Evolutionary conservation across 139 green algal genomes (phyloP).

Genomic region (Medakamo hakoo): DNA sequence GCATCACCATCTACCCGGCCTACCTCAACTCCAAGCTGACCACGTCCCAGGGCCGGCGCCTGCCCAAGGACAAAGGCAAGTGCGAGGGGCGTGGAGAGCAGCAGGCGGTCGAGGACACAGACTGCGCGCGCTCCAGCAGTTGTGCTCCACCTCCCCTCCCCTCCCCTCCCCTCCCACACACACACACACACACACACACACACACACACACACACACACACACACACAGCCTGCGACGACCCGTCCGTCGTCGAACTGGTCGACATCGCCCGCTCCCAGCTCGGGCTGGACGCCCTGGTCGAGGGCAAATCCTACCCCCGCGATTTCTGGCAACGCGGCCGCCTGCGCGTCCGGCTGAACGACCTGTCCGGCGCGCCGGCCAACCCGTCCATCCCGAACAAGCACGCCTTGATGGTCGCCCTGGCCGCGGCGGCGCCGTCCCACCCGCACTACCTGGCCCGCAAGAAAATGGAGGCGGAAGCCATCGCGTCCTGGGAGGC

Average conservation of each 20-base stretch:
- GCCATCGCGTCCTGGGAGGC: too few species aligned
- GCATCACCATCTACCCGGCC: neutral
- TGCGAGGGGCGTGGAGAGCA: neutral
- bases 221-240: neutral
- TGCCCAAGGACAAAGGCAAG: neutral
- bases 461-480: neutral
- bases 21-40: neutral
- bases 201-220: neutral
- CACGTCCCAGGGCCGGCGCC: neutral
- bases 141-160: too few species aligned
- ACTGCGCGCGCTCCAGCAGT: neutral
- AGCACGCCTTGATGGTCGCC: neutral
- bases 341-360: neutral
- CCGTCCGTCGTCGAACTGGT: neutral
- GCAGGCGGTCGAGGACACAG: neutral
- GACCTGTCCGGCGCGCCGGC: neutral
- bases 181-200: neutral
- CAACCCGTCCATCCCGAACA: neutral
- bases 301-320: neutral
- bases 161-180: too few species aligned
- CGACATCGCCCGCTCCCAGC: neutral
- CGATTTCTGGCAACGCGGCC: neutral
- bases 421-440: neutral
- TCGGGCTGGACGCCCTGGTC: neutral
- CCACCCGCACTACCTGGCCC: neutral